A percentile compares a stretch with the other conserved stretches of the same genome.
Conservation (phyloP, 352 stramenopile species). For the Pythium rhizo-oryzae region DNA sequence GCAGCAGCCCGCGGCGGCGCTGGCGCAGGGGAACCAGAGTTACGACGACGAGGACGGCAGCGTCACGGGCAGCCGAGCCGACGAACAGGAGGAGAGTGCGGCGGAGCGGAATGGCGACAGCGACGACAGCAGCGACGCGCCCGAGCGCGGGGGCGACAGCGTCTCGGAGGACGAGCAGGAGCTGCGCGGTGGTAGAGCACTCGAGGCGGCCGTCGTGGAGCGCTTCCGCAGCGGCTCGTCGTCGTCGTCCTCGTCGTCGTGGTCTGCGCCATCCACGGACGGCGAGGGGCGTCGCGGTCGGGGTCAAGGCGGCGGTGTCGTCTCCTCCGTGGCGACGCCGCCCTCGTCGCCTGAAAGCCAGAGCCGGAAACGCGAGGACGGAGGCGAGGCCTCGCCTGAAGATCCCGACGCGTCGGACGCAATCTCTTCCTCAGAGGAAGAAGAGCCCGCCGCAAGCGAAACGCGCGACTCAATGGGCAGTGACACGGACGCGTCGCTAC, state of each 20-base stretch:
- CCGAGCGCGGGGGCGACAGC: constrained; percentile 1
- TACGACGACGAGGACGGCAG: constrained; percentile 6
- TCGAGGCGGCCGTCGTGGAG: background rate
- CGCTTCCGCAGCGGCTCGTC: background rate
- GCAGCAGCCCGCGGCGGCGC: no score
- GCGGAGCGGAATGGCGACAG: background rate
- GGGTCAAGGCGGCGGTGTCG: no score
- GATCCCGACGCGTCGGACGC: background rate
- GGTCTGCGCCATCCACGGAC: no score
- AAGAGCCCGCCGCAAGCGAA: background rate
- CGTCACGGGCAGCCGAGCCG: background rate
- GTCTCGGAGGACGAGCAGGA: background rate
- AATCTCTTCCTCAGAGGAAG: background rate
- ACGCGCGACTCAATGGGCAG: background rate
- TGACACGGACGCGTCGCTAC: background rate
- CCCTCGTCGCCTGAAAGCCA: constrained; percentile 10
- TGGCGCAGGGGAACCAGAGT: constrained; percentile 14
- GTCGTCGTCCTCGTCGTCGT: background rate
- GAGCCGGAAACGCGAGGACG: background rate
- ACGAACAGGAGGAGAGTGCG: background rate
- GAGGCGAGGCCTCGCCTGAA: background rate
- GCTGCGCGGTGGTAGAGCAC: background rate
- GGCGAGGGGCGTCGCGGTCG: no score
- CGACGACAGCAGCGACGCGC: background rate
- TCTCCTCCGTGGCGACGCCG: constrained; percentile 7